phyloP scores from a whole-genome alignment of 345 rosid genomes.

The Abelmoschus esculentus region DNA sequence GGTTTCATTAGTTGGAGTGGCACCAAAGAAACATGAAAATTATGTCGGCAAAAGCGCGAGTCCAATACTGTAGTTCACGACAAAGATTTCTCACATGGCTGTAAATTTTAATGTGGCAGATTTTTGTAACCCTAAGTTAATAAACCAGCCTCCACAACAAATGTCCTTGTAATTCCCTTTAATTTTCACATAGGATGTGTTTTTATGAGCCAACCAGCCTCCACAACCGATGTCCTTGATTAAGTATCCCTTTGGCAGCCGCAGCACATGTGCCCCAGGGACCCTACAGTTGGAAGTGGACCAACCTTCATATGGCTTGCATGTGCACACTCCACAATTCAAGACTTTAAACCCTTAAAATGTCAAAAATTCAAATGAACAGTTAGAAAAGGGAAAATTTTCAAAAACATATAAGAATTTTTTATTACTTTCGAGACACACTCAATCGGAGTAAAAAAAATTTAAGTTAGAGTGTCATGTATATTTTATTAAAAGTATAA shows the following conservation, averaged over 20 bases:
- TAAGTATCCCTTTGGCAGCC: neutral
- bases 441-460: no score
- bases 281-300: slow-evolving; percentile 32
- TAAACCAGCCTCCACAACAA: no score
- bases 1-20: neutral
- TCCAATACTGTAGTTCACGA: neutral
- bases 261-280: slow-evolving; percentile 26
- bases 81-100: neutral
- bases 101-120: neutral
- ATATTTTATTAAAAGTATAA: no score
- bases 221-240: slow-evolving; percentile 10
- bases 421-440: neutral
- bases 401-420: neutral
- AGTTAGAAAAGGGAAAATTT: neutral
- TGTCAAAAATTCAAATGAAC: neutral
- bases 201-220: slow-evolving; percentile 10
- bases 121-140: neutral
- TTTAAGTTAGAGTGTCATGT: no score
- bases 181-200: neutral
- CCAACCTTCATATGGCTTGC: slow-evolving; percentile 22
- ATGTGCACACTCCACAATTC: slow-evolving; percentile 19
- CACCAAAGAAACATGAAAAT: neutral
- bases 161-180: neutral
- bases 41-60: neutral
- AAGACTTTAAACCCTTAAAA: neutral